Percentiles rank a stretch among this genome's conserved stretches.
Evolutionary conservation across 176 grass and related monocot species (phyloP).

Genomic region (Alloteropsis semialata): DNA sequence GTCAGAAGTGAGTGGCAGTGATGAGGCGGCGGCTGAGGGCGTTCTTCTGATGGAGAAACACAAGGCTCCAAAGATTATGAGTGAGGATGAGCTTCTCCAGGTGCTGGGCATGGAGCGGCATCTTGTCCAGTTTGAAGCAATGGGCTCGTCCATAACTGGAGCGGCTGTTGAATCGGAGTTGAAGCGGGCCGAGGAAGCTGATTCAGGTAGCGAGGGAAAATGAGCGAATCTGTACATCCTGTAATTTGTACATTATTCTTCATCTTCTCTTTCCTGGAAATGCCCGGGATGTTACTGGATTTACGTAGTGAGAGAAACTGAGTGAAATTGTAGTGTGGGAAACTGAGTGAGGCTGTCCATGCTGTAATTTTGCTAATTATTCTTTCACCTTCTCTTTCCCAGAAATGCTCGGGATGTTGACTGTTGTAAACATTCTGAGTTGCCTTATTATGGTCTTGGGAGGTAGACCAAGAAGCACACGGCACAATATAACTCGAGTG

Average conservation of each 20-base stretch:
- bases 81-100: slow-evolving; percentile 61
- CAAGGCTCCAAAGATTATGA: slow-evolving; percentile 55
- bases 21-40: slow-evolving; percentile 26
- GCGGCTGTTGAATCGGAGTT: background rate
- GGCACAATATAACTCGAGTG: background rate
- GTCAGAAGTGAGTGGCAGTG: background rate
- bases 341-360: too few relatives aligned
- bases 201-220: background rate
- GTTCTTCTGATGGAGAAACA: slow-evolving; percentile 77
- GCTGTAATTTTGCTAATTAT: too few relatives aligned
- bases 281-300: background rate
- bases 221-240: background rate
- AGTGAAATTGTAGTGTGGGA: too few relatives aligned
- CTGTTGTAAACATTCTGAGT: too few relatives aligned
- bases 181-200: background rate
- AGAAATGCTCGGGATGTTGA: too few relatives aligned
- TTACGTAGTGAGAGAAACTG: too few relatives aligned
- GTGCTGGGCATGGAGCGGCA: slow-evolving; percentile 49
- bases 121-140: slow-evolving; percentile 44
- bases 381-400: too few relatives aligned
- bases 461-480: background rate
- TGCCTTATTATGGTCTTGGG: background rate
- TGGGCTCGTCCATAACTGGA: slow-evolving; percentile 32
- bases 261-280: background rate
- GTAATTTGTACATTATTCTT: background rate